Percentiles rank a stretch among this genome's conserved stretches.
Conservation (phyloP, 371 early-diverging fungal species). For the Mucor velutinosus region DNA sequence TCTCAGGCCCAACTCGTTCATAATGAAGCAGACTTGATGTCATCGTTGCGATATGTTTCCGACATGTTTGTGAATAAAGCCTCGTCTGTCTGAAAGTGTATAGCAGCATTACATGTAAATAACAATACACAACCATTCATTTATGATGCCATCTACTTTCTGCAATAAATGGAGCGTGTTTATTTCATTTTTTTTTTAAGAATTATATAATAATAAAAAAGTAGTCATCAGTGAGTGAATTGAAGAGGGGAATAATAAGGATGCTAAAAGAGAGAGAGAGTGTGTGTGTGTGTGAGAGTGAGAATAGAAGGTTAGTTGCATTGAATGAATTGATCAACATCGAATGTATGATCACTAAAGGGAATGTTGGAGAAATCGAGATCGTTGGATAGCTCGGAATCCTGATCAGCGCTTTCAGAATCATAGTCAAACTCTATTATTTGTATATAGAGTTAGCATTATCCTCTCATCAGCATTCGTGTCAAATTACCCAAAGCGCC, state of each 20-base stretch:
- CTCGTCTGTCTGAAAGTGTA: no score
- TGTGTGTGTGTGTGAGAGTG: no score
- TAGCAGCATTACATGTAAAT: no score
- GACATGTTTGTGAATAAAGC: not conserved
- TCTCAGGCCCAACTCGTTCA: constrained; percentile 10
- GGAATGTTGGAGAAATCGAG: not conserved
- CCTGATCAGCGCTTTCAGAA: constrained; percentile 1
- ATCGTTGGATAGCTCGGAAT: not conserved
- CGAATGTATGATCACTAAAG: not conserved
- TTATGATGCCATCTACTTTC: no score
- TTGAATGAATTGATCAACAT: constrained; percentile 4
- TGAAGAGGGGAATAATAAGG: not conserved
- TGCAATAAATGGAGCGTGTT: no score
- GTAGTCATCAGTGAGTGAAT: not conserved
- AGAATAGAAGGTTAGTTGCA: constrained; percentile 1
- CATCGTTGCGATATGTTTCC: not conserved
- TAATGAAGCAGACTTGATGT: constrained; percentile 15
- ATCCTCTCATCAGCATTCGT: no score
- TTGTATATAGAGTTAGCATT: not conserved
- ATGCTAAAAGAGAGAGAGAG: no score
- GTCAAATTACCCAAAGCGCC: not conserved
- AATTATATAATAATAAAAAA: no score
- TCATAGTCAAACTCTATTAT: constrained; percentile 2
- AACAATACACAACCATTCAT: no score
- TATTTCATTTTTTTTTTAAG: no score